A percentile compares a stretch with the other conserved stretches of the same genome.
These are phyloP conservation scores for Globisporangium emineosum DNA, from an alignment of 352 stramenopile species.

Conservation along the genomic window DNA sequence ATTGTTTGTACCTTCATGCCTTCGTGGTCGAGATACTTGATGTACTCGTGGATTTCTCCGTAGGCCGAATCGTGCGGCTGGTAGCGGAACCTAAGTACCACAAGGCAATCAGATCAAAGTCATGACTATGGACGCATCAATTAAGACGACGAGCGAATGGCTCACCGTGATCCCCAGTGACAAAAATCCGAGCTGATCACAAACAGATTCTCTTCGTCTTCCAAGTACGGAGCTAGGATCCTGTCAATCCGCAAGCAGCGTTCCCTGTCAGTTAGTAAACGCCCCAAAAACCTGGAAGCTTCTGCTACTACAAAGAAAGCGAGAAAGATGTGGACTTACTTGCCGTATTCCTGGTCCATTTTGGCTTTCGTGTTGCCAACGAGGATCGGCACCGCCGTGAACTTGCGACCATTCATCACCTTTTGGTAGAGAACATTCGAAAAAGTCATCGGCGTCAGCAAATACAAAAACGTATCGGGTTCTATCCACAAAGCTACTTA, in stretches of 20 bases:
- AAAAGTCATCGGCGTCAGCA: neutral
- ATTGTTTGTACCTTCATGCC: conserved; percentile 60
- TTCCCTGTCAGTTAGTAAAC: neutral
- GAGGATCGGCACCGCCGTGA: conserved; percentile 94
- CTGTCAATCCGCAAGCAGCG: conserved; percentile 24
- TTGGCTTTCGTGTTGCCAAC: conserved; percentile 90
- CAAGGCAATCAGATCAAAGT: too few species aligned
- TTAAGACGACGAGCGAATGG: too few species aligned
- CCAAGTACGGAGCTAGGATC: conserved; percentile 91
- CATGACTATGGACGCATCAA: neutral
- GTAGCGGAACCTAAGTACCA: conserved; percentile 81
- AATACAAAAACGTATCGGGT: neutral
- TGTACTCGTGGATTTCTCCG: conserved; percentile 93
- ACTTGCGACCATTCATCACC: conserved; percentile 71
- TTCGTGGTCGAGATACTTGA: conserved; percentile 93
- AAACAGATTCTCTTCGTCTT: conserved; percentile 91
- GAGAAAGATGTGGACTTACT: conserved; percentile 31
- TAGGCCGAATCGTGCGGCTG: conserved; percentile 80
- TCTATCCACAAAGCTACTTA: neutral
- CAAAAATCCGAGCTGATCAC: conserved; percentile 98
- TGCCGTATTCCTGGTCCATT: conserved; percentile 85
- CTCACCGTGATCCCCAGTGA: conserved; percentile 90
- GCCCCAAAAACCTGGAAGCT: neutral
- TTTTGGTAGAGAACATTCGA: conserved; percentile 13
- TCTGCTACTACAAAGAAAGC: neutral